Percentiles rank a stretch among this genome's conserved stretches.
Evolutionary conservation across 805 yeast genomes (phyloP).

Genomic region (Wickerhamiella brachini): DNA sequence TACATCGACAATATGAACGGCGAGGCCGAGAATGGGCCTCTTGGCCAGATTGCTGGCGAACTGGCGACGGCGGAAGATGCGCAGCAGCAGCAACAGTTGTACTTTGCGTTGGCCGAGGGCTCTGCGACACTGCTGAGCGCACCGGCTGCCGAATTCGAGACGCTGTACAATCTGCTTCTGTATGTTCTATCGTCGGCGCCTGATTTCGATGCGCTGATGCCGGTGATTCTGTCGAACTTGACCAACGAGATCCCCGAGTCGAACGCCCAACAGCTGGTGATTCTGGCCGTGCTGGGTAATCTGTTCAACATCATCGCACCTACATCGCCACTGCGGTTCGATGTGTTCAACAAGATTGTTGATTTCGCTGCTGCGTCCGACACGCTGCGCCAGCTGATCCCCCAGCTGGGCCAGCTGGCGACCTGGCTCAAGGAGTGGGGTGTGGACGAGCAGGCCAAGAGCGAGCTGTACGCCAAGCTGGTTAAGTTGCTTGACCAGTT

Average conservation of each 20-base stretch:
- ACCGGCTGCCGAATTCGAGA: slow-evolving; percentile 27
- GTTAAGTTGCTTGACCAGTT: slow-evolving; percentile 11
- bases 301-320: slow-evolving; percentile 27
- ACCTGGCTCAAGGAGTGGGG: slow-evolving; percentile 28
- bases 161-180: slow-evolving; percentile 27
- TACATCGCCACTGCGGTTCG: slow-evolving; percentile 19
- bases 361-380: slow-evolving; percentile 24
- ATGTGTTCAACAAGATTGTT: slow-evolving; percentile 24
- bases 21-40: slow-evolving; percentile 15
- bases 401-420: slow-evolving; percentile 27
- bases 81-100: slow-evolving; percentile 19
- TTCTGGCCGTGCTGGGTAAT: slow-evolving; percentile 26
- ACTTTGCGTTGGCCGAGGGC: slow-evolving; percentile 22
- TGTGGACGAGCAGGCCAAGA: slow-evolving; percentile 16
- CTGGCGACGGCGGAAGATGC: slow-evolving; percentile 12
- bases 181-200: slow-evolving; percentile 25
- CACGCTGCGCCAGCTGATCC: slow-evolving; percentile 21
- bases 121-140: slow-evolving; percentile 19
- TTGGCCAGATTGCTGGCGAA: slow-evolving; percentile 18
- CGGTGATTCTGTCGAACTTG: slow-evolving; percentile 21
- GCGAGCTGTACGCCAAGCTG: slow-evolving; percentile 19
- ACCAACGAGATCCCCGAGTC: slow-evolving; percentile 15
- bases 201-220: slow-evolving; percentile 21
- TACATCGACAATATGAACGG: slow-evolving; percentile 25
- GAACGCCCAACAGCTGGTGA: slow-evolving; percentile 19